A percentile compares a stretch with the other conserved stretches of the same genome.
phyloP scores from a whole-genome alignment of 805 yeast genomes.

The Wilhelminamyces savonicus region DNA sequence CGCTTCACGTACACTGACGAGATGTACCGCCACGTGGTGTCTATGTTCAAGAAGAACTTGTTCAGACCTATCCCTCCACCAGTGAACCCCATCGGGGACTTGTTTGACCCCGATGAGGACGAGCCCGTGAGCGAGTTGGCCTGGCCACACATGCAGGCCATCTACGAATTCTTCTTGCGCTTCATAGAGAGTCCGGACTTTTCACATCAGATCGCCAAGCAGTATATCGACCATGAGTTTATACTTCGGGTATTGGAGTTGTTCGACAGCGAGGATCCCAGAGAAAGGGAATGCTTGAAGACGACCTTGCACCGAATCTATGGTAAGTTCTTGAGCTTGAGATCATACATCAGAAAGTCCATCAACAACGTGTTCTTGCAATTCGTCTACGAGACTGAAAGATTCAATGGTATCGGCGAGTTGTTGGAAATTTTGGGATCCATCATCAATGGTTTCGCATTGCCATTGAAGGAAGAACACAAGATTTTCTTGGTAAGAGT shows the following conservation, averaged over 20 bases:
- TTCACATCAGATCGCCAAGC: conserved; percentile 88
- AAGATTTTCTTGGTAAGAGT: conserved; percentile 83
- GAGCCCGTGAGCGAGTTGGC: conserved; percentile 95
- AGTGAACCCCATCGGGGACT: conserved; percentile 93
- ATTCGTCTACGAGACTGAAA: conserved; percentile 89
- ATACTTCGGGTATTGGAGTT: conserved; percentile 75
- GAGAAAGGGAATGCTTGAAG: conserved; percentile 92
- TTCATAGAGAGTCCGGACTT: conserved; percentile 94
- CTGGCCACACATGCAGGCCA: conserved; percentile 98
- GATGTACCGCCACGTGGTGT: conserved; percentile 81
- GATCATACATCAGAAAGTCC: conserved; percentile 87
- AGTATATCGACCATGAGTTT: conserved; percentile 87
- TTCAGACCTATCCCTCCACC: conserved; percentile 98
- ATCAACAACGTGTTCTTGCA: conserved; percentile 89
- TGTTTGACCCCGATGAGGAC: conserved; percentile 97
- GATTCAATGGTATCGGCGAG: conserved; percentile 95
- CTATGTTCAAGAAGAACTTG: conserved; percentile 82
- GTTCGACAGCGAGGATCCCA: conserved; percentile 93
- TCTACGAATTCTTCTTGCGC: conserved; percentile 87
- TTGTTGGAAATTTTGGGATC: conserved; percentile 91
- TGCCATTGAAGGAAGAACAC: conserved; percentile 96
- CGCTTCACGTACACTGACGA: conserved; percentile 84
- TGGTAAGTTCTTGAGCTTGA: conserved; percentile 84
- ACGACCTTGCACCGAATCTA: conserved; percentile 94
- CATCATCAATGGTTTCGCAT: conserved; percentile 94